Evolutionary conservation across 2,329 filamentous ascomycete species (phyloP).

Genomic region (Fusarium anguioides): DNA sequence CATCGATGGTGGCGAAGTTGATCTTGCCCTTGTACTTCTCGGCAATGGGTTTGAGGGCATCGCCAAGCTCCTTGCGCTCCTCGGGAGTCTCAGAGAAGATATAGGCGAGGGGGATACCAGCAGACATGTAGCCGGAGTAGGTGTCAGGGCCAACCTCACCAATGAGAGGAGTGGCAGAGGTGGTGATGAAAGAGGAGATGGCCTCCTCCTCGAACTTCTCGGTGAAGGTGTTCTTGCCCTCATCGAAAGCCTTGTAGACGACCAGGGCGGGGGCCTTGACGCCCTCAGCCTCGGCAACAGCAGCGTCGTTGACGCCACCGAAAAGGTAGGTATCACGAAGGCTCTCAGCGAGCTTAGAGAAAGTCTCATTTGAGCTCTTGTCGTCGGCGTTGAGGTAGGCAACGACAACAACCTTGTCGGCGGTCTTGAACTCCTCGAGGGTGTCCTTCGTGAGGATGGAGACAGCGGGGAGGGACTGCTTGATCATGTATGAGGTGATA

Average conservation of each 20-base stretch:
- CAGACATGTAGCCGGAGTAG: constrained; percentile 93
- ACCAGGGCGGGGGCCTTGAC: constrained; percentile 88
- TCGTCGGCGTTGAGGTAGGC: constrained; percentile 85
- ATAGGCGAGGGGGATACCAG: constrained; percentile 93
- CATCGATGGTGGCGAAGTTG: constrained; percentile 98
- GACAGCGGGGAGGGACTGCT: constrained; percentile 94
- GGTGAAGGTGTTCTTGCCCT: constrained; percentile 88
- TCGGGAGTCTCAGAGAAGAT: constrained; percentile 95
- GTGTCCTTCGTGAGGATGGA: constrained; percentile 84
- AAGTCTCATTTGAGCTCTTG: constrained; percentile 89
- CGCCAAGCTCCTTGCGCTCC: constrained; percentile 83
- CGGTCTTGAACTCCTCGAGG: constrained; percentile 94
- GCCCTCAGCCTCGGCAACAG: constrained; percentile 88
- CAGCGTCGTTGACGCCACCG: constrained; percentile 84
- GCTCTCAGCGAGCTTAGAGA: constrained; percentile 76
- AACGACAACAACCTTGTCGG: constrained; percentile 95
- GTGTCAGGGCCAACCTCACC: constrained; percentile 98
- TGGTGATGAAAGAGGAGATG: constrained; percentile 86
- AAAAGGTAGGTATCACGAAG: constrained; percentile 94
- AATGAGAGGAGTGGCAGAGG: constrained; percentile 86
- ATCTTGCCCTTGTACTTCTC: constrained; percentile 92
- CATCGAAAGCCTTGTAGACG: constrained; percentile 97
- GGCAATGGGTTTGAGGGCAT: constrained; percentile 84
- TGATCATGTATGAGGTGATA: constrained; percentile 91
- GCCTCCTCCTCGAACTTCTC: constrained; percentile 83